These are phyloP conservation scores for Fusarium verrucosum DNA, from an alignment of 2,329 filamentous ascomycete species.

Conservation along the genomic window DNA sequence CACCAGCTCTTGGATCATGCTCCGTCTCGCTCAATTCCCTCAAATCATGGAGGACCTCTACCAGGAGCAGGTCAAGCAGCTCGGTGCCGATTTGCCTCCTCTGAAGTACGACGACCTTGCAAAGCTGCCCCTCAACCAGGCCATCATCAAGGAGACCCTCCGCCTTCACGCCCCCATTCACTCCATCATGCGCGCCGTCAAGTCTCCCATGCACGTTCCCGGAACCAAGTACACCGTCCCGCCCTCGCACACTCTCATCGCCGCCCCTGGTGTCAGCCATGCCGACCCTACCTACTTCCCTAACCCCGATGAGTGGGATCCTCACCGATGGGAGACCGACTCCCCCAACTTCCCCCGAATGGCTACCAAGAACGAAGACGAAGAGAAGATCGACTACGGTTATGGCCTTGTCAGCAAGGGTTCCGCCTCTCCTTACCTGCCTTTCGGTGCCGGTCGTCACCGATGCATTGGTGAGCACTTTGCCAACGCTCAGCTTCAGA, in stretches of 20 bases:
- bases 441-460: constrained; percentile 92
- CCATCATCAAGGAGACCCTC: constrained; percentile 90
- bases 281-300: constrained; percentile 80
- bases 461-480: constrained; percentile 98
- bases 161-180: constrained; percentile 93
- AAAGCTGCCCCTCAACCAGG: constrained; percentile 81
- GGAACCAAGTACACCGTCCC: constrained; percentile 87
- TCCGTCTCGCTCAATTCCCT: constrained; percentile 80
- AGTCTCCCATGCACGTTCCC: constrained; percentile 83
- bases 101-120: constrained; percentile 81
- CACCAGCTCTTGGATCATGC: constrained; percentile 84
- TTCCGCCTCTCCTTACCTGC: constrained; percentile 86
- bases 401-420: constrained; percentile 95
- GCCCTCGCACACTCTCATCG: constrained; percentile 80
- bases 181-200: constrained; percentile 93
- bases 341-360: constrained; percentile 64
- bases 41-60: constrained; percentile 83
- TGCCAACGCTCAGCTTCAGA: constrained; percentile 90
- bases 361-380: constrained; percentile 61
- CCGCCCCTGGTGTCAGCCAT: constrained; percentile 84
- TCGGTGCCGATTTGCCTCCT: constrained; percentile 78
- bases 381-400: constrained; percentile 89
- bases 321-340: constrained; percentile 84
- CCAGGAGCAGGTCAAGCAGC: constrained; percentile 77
- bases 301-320: constrained; percentile 84